A percentile compares a stretch with the other conserved stretches of the same genome.
phyloP scores from a whole-genome alignment of 2,329 filamentous ascomycete species.

The Akanthomyces muscarius region DNA sequence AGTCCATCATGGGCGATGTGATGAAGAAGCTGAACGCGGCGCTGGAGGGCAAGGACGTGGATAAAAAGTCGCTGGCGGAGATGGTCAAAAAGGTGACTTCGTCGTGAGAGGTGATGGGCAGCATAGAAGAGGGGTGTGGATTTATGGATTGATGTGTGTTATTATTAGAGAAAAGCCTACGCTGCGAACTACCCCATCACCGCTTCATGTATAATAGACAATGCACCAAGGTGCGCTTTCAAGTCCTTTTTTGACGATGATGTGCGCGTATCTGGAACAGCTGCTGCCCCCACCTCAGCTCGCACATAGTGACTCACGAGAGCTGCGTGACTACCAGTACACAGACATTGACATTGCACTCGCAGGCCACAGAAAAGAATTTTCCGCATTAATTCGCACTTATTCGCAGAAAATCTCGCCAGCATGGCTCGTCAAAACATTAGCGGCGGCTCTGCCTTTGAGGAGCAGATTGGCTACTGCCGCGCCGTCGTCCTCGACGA shows the following conservation, averaged over 20 bases:
- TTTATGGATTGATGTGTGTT: background rate
- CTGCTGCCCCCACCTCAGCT: conserved; percentile 11
- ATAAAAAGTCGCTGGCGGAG: conserved; percentile 57
- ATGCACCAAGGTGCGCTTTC: background rate
- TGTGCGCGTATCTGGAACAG: background rate
- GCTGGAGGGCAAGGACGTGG: conserved; percentile 60
- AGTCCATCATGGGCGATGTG: conserved; percentile 53
- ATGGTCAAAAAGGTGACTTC: conserved; percentile 51
- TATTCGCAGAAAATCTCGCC: background rate
- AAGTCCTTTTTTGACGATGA: background rate
- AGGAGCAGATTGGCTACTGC: conserved; percentile 51
- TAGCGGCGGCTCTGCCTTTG: conserved; percentile 48
- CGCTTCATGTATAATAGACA: conserved; percentile 2
- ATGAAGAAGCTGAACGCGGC: conserved; percentile 57
- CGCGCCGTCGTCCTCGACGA: conserved; percentile 49
- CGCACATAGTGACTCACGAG: conserved; percentile 4
- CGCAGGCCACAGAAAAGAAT: background rate
- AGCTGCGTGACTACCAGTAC: background rate
- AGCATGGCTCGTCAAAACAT: conserved; percentile 38
- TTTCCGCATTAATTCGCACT: too few species aligned
- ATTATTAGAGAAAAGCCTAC: background rate
- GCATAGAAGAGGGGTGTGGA: background rate
- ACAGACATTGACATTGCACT: background rate
- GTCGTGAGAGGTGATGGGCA: conserved; percentile 18
- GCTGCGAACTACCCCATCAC: background rate